These are phyloP conservation scores for Candida pseudocylindracea DNA, from an alignment of 1,139 yeast genomes.

Conservation along the genomic window DNA sequence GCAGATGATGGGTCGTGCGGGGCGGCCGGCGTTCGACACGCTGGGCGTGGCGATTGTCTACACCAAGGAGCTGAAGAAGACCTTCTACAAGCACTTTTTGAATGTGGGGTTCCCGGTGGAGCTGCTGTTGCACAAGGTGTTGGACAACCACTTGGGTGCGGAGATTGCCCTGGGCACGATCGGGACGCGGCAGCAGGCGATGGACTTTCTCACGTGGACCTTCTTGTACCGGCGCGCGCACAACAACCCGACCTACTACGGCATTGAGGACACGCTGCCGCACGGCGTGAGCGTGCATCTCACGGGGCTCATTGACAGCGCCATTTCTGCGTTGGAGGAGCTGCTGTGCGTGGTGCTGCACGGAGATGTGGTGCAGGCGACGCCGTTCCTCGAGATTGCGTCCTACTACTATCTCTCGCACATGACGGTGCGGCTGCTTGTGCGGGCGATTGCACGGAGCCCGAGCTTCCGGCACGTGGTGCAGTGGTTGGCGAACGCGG, in stretches of 20 bases:
- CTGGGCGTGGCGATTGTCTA: constrained; percentile 89
- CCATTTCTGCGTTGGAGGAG: constrained; percentile 43
- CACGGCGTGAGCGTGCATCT: constrained; percentile 54
- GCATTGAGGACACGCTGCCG: constrained; percentile 47
- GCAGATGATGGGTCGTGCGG: constrained; percentile 90
- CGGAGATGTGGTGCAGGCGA: constrained; percentile 28
- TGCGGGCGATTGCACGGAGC: constrained; percentile 23
- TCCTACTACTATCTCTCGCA: constrained; percentile 91
- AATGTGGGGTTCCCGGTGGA: constrained; percentile 97
- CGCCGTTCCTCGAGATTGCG: constrained; percentile 69
- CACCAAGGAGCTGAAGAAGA: constrained; percentile 80
- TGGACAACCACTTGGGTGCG: constrained; percentile 93
- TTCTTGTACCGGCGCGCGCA: constrained; percentile 84
- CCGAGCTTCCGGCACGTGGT: constrained; percentile 51
- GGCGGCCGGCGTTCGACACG: constrained; percentile 93
- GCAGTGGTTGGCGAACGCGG: constrained; percentile 51
- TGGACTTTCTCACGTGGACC: constrained; percentile 90
- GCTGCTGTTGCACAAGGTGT: constrained; percentile 75
- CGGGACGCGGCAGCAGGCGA: constrained; percentile 61
- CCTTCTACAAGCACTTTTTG: constrained; percentile 81
- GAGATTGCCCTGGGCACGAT: constrained; percentile 85
- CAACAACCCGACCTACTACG: constrained; percentile 89
- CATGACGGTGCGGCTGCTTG: constrained; percentile 54
- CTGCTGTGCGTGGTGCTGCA: constrained; percentile 52
- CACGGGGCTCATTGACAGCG: constrained; percentile 46